Evolutionary conservation across 164 flowering plant genomes (phyloP).

Genomic region (Piper betle): DNA sequence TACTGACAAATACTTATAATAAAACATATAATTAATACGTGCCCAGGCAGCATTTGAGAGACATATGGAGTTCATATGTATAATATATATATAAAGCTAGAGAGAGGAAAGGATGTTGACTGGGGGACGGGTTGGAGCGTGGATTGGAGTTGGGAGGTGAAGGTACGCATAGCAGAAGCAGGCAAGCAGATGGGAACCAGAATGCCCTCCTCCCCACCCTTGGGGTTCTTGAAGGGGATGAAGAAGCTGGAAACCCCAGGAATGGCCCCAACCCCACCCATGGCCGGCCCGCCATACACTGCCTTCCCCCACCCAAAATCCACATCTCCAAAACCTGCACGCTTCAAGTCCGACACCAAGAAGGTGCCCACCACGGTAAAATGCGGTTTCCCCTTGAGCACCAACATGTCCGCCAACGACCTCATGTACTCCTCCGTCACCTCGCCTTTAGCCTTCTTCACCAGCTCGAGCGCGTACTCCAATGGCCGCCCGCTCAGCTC

Average conservation of each 20-base stretch:
- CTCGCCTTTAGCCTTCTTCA: slow-evolving; percentile 10
- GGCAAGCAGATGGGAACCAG: slow-evolving; percentile 1
- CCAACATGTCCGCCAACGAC: slow-evolving; percentile 17
- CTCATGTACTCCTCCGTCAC: slow-evolving; percentile 19
- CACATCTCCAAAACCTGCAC: neutral
- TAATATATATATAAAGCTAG: too few relatives aligned
- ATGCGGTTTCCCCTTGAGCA: slow-evolving; percentile 14
- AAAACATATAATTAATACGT: too few relatives aligned
- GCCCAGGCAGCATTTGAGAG: too few relatives aligned
- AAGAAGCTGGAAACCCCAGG: neutral
- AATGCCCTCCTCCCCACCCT: neutral
- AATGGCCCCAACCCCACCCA: neutral
- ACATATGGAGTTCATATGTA: too few relatives aligned
- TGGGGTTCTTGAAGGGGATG: neutral
- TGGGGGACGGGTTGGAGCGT: too few relatives aligned
- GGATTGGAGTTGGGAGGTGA: neutral
- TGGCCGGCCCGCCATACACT: slow-evolving; percentile 8
- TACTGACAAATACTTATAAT: too few relatives aligned
- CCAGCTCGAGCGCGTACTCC: slow-evolving; percentile 15
- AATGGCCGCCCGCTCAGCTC: slow-evolving; percentile 9
- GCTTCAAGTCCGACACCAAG: slow-evolving; percentile 29
- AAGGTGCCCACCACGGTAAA: slow-evolving; percentile 19
- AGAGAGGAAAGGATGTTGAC: too few relatives aligned
- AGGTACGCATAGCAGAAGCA: neutral
- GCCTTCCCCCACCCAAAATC: slow-evolving; percentile 9